phyloP scores from a whole-genome alignment of 1,284 basidiomycete species.

The Peniophora sp. region DNA sequence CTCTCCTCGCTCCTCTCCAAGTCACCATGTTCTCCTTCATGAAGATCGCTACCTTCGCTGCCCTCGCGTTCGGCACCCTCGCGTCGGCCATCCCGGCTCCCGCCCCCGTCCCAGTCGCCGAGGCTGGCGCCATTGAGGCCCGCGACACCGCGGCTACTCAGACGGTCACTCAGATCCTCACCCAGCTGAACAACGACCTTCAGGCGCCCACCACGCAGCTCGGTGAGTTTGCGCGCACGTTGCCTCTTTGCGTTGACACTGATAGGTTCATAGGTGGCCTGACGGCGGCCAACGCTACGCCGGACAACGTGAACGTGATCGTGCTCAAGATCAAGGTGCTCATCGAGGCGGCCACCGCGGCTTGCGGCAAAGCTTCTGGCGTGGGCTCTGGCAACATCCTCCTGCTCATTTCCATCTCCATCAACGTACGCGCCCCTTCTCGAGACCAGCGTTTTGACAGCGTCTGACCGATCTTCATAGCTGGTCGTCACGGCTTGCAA shows the following conservation, averaged over 20 bases:
- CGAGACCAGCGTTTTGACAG: background rate
- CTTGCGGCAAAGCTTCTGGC: background rate
- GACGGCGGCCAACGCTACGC: background rate
- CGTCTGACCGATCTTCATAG: background rate
- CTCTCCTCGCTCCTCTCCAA: background rate
- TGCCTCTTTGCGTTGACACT: background rate
- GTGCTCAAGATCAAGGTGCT: background rate
- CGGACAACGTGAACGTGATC: background rate
- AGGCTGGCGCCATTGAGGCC: background rate
- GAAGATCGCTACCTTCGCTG: constrained; percentile 6
- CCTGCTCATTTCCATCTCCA: background rate
- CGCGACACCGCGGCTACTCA: background rate
- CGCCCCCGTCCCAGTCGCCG: background rate
- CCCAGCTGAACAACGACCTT: background rate
- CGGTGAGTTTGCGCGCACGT: background rate
- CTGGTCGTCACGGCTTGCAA: background rate
- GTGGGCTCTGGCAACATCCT: background rate
- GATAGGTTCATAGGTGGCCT: background rate
- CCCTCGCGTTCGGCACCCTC: constrained; percentile 13
- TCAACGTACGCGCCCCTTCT: background rate
- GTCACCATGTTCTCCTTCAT: constrained; percentile 5
- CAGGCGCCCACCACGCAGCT: background rate
- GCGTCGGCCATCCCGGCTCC: constrained; percentile 15
- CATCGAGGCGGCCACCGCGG: background rate
- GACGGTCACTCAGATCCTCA: background rate